These are phyloP conservation scores for Camelina neglecta DNA, from an alignment of 345 rosid species.

Conservation along the genomic window DNA sequence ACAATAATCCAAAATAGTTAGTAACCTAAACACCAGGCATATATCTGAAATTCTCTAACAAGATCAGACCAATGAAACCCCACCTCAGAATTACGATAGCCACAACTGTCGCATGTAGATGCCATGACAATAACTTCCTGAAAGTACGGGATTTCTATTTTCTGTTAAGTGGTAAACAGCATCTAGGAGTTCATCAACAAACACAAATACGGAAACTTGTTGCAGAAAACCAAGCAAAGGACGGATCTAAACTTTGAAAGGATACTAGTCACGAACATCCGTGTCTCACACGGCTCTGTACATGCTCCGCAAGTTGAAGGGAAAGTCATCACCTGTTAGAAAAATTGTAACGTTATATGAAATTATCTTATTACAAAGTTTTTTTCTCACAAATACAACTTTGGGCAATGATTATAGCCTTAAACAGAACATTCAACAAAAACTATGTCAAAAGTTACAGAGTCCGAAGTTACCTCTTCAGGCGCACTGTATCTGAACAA, in stretches of 20 bases:
- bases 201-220: neutral
- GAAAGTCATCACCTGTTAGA: constrained; percentile 54
- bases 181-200: constrained; percentile 26
- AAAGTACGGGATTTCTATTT: constrained; percentile 86
- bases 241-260: constrained; percentile 26
- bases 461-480: constrained; percentile 66
- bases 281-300: constrained; percentile 47
- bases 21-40: constrained; percentile 21
- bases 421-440: neutral
- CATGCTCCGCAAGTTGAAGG: constrained; percentile 59
- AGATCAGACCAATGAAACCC: constrained; percentile 31
- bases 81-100: constrained; percentile 98
- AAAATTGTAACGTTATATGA: constrained; percentile 3
- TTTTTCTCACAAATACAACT: neutral
- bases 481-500: constrained; percentile 83
- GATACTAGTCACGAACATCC: constrained; percentile 61
- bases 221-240: neutral
- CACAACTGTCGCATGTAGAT: constrained; percentile 84
- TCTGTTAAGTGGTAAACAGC: constrained; percentile 53
- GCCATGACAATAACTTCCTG: constrained; percentile 99
- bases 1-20: constrained; percentile 12
- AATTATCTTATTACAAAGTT: neutral
- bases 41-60: constrained; percentile 3
- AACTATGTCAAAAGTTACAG: constrained; percentile 1
- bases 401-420: neutral